Evolutionary conservation across 1,284 basidiomycete species (phyloP).

Genomic region (Trichosporon faecale): DNA sequence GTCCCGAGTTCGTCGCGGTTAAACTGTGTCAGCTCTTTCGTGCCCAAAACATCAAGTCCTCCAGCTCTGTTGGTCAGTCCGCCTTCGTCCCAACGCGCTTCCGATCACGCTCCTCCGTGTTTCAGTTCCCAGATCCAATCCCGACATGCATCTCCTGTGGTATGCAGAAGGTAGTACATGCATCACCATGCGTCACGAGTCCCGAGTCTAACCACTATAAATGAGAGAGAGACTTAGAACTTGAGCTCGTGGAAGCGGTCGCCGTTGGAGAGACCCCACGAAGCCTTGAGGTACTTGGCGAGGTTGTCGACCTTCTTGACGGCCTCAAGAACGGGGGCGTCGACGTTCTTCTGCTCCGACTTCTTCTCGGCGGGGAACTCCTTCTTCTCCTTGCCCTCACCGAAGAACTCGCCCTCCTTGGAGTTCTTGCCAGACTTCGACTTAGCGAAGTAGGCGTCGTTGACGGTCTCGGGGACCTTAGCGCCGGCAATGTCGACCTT

Average conservation of each 20-base stretch:
- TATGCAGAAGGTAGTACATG: slow-evolving; percentile 31
- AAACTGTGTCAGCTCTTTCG: not conserved
- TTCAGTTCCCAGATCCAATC: slow-evolving; percentile 4
- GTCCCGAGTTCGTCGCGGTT: not conserved
- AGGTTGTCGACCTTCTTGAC: slow-evolving; percentile 92
- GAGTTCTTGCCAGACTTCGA: slow-evolving; percentile 66
- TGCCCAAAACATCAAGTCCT: not conserved
- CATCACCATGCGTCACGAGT: slow-evolving; percentile 26
- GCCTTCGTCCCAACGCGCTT: not conserved
- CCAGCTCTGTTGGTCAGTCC: not conserved
- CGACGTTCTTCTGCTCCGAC: slow-evolving; percentile 84
- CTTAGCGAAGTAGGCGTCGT: slow-evolving; percentile 95
- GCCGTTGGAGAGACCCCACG: slow-evolving; percentile 93
- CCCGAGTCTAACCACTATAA: slow-evolving; percentile 13
- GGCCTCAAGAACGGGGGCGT: slow-evolving; percentile 76
- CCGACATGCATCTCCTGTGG: slow-evolving; percentile 1
- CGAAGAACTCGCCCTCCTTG: slow-evolving; percentile 95
- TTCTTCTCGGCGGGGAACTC: slow-evolving; percentile 84
- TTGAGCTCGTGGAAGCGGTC: slow-evolving; percentile 55
- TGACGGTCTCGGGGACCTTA: slow-evolving; percentile 76
- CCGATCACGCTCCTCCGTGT: not conserved
- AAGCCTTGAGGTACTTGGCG: slow-evolving; percentile 88
- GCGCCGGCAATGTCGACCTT: slow-evolving; percentile 80
- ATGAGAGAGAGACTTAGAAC: slow-evolving; percentile 43
- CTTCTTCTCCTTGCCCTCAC: slow-evolving; percentile 84